These are phyloP conservation scores for Phyllosticta capitalensis DNA, from an alignment of 2,329 filamentous ascomycete genomes.

Conservation along the genomic window DNA sequence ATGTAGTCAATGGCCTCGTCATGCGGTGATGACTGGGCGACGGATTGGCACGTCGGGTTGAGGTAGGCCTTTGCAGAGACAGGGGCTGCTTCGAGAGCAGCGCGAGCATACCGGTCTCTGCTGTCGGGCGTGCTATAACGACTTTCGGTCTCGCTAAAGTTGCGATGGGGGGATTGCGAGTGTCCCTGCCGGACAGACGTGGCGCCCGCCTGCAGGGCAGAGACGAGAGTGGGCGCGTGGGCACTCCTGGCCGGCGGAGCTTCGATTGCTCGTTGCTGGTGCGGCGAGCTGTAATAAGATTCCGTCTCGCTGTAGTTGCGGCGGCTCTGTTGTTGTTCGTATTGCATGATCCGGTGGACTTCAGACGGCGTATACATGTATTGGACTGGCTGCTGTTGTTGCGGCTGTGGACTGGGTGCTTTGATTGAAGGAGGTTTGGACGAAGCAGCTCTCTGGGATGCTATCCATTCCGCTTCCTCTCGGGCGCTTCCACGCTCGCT, in stretches of 20 bases:
- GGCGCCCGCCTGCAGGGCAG: conserved; percentile 7
- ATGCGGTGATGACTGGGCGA: conserved; percentile 19
- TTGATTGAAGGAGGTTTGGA: not conserved
- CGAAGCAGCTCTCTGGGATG: not conserved
- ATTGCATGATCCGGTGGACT: conserved; percentile 11
- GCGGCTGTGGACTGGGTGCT: conserved; percentile 2
- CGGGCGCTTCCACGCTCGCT: conserved; percentile 42
- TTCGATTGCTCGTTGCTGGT: conserved; percentile 29
- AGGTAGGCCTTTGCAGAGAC: conserved; percentile 10
- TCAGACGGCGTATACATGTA: conserved; percentile 7
- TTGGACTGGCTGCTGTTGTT: conserved; percentile 1
- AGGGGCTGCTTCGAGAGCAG: conserved; percentile 6
- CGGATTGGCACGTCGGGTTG: conserved; percentile 22
- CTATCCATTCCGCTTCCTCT: conserved; percentile 27
- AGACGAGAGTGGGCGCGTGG: conserved; percentile 15
- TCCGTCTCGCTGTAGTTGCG: conserved; percentile 29
- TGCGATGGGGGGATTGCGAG: conserved; percentile 17
- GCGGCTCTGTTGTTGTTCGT: conserved; percentile 15
- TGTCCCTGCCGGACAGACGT: conserved; percentile 15
- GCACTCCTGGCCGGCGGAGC: conserved; percentile 25
- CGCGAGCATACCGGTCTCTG: conserved; percentile 4
- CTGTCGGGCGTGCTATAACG: conserved; percentile 15
- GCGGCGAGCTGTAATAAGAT: conserved; percentile 14
- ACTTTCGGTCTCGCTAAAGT: conserved; percentile 26
- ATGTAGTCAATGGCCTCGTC: conserved; percentile 25